Conservation (phyloP, 352 stramenopile species). For the Phytopythium chamaehyphon region DNA sequence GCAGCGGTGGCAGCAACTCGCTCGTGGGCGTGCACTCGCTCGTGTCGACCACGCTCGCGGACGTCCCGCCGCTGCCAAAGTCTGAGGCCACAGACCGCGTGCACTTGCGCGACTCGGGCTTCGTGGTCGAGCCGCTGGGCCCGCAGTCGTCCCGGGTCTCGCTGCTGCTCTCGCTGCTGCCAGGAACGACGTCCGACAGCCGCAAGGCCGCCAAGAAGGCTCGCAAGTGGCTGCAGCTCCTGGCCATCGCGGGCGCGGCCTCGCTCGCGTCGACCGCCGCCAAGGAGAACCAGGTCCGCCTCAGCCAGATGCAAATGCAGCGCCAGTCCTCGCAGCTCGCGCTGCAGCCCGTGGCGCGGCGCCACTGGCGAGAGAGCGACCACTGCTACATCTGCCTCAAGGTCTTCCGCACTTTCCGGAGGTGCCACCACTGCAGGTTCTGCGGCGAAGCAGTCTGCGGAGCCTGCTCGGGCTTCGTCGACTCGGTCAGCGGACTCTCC, state of each 20-base stretch:
- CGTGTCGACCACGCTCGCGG: conserved; percentile 37
- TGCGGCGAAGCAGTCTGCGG: conserved; percentile 62
- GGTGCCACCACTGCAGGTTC: conserved; percentile 64
- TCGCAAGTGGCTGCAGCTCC: conserved; percentile 35
- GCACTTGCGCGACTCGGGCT: conserved; percentile 43
- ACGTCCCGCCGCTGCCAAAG: conserved; percentile 26
- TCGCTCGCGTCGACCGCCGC: conserved; percentile 27
- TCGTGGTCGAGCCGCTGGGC: conserved; percentile 50
- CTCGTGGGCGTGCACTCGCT: conserved; percentile 36
- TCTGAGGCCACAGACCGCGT: conserved; percentile 27
- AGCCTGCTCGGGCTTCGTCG: conserved; percentile 55
- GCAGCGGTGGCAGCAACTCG: conserved; percentile 4
- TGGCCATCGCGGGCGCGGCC: conserved; percentile 21
- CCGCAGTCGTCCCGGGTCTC: conserved; percentile 28
- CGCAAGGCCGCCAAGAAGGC: conserved; percentile 17
- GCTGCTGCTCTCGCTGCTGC: conserved; percentile 45
- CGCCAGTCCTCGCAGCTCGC: conserved; percentile 17
- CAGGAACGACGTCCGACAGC: conserved; percentile 11
- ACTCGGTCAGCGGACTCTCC: conserved; percentile 39
- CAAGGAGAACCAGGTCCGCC: conserved; percentile 17
- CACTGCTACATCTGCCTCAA: conserved; percentile 59
- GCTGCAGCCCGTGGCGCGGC: conserved; percentile 28
- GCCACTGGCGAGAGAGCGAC: conserved; percentile 58
- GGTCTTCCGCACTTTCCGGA: conserved; percentile 49
- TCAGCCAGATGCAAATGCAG: conserved; percentile 10